Evolutionary conservation across 257 asterid species (phyloP).

Genomic region (Plectranthus barbatus): DNA sequence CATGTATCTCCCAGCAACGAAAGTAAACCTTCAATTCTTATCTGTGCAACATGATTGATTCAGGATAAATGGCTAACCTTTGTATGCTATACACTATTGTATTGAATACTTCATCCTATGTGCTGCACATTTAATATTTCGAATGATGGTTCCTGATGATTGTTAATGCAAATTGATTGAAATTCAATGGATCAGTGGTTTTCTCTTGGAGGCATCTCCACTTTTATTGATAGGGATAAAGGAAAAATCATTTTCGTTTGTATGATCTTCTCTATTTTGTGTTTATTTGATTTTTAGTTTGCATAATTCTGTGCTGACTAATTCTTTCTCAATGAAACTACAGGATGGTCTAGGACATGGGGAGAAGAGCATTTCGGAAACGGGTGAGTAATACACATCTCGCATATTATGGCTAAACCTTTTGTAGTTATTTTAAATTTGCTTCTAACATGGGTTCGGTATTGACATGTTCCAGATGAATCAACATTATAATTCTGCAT

Average conservation of each 20-base stretch:
- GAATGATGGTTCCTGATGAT: not conserved
- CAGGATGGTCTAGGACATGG: conserved; percentile 99
- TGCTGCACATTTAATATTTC: too few species aligned
- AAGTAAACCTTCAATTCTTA: conserved; percentile 33
- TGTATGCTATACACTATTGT: too few species aligned
- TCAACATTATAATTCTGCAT: too few species aligned
- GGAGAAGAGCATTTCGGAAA: conserved; percentile 99
- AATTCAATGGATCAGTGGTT: too few species aligned
- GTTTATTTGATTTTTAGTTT: not conserved
- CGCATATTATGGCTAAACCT: not conserved
- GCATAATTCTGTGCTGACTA: not conserved
- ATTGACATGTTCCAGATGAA: not conserved
- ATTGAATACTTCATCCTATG: too few species aligned
- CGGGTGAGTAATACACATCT: conserved; percentile 42
- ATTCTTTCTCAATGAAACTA: not conserved
- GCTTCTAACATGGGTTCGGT: not conserved
- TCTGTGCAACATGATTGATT: not conserved
- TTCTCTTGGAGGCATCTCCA: not conserved
- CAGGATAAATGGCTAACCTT: not conserved
- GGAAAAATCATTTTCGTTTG: not conserved
- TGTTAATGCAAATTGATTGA: not conserved
- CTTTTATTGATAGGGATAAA: not conserved
- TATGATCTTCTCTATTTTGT: not conserved
- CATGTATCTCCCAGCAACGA: conserved; percentile 66
- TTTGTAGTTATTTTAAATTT: not conserved